Base-by-base conservation (phyloP, 352 stramenopile genomes). In the Sclerospora graminicola region DNA sequence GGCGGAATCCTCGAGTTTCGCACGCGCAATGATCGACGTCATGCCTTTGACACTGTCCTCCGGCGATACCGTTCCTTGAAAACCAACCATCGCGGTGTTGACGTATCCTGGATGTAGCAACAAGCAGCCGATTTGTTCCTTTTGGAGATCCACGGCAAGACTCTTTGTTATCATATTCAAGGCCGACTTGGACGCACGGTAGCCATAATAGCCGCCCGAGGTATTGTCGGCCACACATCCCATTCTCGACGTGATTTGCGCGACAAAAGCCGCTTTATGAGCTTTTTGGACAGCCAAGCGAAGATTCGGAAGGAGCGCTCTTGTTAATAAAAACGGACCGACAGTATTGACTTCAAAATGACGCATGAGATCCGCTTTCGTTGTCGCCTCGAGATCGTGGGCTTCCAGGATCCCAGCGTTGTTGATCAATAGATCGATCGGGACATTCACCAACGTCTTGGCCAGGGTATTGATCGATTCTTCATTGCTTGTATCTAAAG, bases 81-180 rank as follows among this genome's bases (percentile, higher is more conserved):
- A 60, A 19, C 65, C 59, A 32, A 61, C 51, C 63, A 89, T 82
- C 10, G 60, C 71, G 1, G 71, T 87, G 24, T 60, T 57, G 30
- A 87, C 73, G 49, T 79, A 77, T 10, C 72, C 72, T 2, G 72
- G 75, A 32, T 84, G 75, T 16, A 84, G 34, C 31, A 83, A 30
- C 38, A 83, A 38, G 33, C 56, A 72, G 8, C 60, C 62, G 13
- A 87, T 83, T 18, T 74, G 77, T 2, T 81, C 59, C 7, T 44
- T 31, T 30, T 58, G 33, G 9, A 87, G 50, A 23, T 82, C 72
- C 2, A 77, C 5, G 0, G 65, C 41, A 13, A 87, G 45, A 31
- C 60, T 69, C 57, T 70, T 82, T 15, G 53, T 68, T 35, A 83
- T 47, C 60, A 83, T 89, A 55, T 93, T 92, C 33, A 89, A 62